Evolutionary conservation across 2,329 filamentous ascomycete genomes (phyloP).

Genomic region (Penicillium sp.): DNA sequence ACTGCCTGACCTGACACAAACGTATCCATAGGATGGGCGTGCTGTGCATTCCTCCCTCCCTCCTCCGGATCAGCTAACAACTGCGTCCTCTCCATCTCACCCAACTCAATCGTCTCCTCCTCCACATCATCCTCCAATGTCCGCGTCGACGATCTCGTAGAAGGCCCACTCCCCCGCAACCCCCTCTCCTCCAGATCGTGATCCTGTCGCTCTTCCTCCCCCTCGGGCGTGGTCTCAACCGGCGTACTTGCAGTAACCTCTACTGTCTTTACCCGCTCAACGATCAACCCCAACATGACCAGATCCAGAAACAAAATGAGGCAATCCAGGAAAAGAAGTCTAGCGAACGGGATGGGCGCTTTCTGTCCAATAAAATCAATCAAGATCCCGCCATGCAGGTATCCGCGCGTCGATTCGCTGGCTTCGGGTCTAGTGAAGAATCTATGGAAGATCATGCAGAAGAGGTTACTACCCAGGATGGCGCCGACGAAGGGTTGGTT

Average conservation of each 20-base stretch:
- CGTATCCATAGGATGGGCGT: conserved; percentile 34
- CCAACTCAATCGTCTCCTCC: no score
- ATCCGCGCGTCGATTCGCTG: conserved; percentile 46
- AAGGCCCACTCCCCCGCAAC: no score
- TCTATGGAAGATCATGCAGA: conserved; percentile 51
- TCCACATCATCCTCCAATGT: no score
- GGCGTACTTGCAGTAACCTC: no score
- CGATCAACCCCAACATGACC: conserved; percentile 47
- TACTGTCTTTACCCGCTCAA: conserved; percentile 46
- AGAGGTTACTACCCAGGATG: conserved; percentile 47
- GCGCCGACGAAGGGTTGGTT: conserved; percentile 47
- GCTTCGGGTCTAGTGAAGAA: conserved; percentile 46
- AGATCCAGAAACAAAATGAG: conserved; percentile 49
- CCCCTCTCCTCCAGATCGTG: no score
- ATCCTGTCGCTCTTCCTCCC: conserved; percentile 25
- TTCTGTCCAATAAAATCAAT: conserved; percentile 59
- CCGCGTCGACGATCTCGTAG: no score
- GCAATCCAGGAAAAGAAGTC: conserved; percentile 46
- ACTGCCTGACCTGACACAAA: conserved; percentile 33
- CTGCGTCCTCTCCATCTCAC: no score
- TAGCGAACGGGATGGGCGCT: conserved; percentile 48
- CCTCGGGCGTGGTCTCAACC: no score
- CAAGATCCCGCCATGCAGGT: conserved; percentile 54
- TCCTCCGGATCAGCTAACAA: no score
- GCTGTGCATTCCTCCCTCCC: no score